phyloP scores from a whole-genome alignment of 2,329 filamentous ascomycete species.

The Epichloe sibirici region DNA sequence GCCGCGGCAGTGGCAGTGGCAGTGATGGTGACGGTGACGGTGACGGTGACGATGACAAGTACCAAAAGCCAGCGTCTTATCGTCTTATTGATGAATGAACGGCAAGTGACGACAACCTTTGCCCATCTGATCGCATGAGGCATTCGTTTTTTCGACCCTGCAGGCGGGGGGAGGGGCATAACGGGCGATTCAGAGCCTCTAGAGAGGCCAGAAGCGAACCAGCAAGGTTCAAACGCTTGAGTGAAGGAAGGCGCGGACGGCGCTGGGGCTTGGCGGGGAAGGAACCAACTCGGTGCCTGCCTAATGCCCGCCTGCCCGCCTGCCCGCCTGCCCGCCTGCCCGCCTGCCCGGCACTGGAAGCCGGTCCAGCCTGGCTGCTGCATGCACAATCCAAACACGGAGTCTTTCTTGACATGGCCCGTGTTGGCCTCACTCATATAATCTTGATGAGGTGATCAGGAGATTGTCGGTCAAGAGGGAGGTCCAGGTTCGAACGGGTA shows the following conservation, averaged over 20 bases:
- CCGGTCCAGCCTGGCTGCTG: background rate
- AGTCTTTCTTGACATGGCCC: background rate
- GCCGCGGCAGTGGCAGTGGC: background rate
- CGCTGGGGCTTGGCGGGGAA: background rate
- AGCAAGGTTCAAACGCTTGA: background rate
- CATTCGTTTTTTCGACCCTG: constrained; percentile 4
- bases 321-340: too few species aligned
- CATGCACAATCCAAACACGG: background rate
- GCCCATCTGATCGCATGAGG: constrained; percentile 7
- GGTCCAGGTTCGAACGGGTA: background rate
- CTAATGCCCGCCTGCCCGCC: background rate
- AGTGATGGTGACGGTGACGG: background rate
- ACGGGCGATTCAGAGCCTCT: background rate
- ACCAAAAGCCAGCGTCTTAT: background rate
- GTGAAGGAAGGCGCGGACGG: background rate
- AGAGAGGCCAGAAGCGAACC: background rate
- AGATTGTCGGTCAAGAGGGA: background rate
- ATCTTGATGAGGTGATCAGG: background rate
- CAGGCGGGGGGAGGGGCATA: background rate
- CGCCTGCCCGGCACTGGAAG: background rate
- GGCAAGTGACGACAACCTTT: background rate
- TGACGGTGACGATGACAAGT: background rate
- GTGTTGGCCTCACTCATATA: background rate
- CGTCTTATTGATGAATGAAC: too few species aligned
- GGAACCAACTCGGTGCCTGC: background rate